Base-by-base conservation (phyloP, 2,329 filamentous ascomycete species). In the Colletotrichum sp. region DNA sequence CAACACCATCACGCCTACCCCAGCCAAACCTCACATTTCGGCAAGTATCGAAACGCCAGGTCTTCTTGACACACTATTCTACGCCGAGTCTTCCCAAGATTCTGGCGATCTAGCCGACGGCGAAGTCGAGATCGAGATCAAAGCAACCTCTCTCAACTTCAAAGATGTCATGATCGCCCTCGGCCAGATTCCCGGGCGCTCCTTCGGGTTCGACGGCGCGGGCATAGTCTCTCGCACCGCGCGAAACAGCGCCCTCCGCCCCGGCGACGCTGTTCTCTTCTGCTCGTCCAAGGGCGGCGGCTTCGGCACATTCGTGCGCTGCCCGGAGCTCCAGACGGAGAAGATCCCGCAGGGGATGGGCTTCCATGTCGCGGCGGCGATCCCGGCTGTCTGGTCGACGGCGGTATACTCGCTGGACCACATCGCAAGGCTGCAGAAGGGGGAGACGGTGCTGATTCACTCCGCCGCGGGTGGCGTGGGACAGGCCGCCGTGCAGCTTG, bases 81-180 rank as follows among this genome's bases (percentile, higher is more conserved):
- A 57, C 49, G 13, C 36, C 1, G 71, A 74, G 10, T 26, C 34
- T 2, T 8, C 36, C 16, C 21, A 63, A 3, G 10, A 16, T 18
- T 52, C 9, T 6, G 21, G 21, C 26, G 49, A 44, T 10, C 75
- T 82, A 2, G 39, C 21, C 8, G 62, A 71, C 0, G 77, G 78
- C 32, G 77, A 81, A 10, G 71, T 86, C 18, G 83, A 86, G 67
- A 79, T 79, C 8, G 66, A 78, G 34, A 59, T 79, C 9, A 72
- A 78, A 12, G 78, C 81, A 2, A 75, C 80, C 12, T 80, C 82
- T 16, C 78, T 85, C 66, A 84, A 84, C 76, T 85, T 85, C 78
- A 83, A 83, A 57, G 84, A 86, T 55, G 81, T 85, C 6, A 79
- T 85, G 3, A 81, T 85, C 24, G 81, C 83, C 3, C 74, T 84